These are phyloP conservation scores for Ophiostoma sp. DNA, from an alignment of 2,329 filamentous ascomycete species.

Conservation along the genomic window DNA sequence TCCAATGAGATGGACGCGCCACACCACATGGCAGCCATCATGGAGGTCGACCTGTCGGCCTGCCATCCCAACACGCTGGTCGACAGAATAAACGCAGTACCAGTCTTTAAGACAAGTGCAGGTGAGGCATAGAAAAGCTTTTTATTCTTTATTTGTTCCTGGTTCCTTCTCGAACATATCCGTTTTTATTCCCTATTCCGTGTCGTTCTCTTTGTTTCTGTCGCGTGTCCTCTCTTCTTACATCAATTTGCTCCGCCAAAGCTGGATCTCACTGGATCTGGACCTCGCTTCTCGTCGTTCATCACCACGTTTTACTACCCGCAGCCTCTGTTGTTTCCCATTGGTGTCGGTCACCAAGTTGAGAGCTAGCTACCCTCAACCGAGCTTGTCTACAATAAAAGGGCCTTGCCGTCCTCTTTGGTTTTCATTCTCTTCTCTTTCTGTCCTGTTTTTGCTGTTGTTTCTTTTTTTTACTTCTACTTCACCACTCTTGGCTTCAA, in stretches of 20 bases:
- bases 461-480: background rate
- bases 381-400: conserved; percentile 17
- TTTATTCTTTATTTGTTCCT: conserved; percentile 20
- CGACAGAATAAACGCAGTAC: conserved; percentile 52
- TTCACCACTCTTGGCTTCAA: background rate
- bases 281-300: conserved; percentile 2
- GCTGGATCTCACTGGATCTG: conserved; percentile 19
- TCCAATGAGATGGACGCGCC: conserved; percentile 36
- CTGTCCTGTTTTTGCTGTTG: background rate
- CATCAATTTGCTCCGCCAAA: conserved; percentile 18
- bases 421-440: background rate
- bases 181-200: conserved; percentile 16
- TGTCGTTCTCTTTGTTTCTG: conserved; percentile 18
- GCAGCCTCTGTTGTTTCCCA: background rate
- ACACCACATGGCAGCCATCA: conserved; percentile 38
- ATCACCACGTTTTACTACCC: conserved; percentile 16
- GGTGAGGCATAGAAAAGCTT: conserved; percentile 42
- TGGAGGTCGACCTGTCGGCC: conserved; percentile 48
- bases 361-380: conserved; percentile 1
- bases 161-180: background rate
- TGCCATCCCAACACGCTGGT: conserved; percentile 46
- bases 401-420: conserved; percentile 4
- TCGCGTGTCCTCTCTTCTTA: conserved; percentile 22
- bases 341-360: conserved; percentile 16
- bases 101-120: conserved; percentile 55